Conservation (phyloP, 108 stramenopile species). For the Cylindrotheca closterium region DNA sequence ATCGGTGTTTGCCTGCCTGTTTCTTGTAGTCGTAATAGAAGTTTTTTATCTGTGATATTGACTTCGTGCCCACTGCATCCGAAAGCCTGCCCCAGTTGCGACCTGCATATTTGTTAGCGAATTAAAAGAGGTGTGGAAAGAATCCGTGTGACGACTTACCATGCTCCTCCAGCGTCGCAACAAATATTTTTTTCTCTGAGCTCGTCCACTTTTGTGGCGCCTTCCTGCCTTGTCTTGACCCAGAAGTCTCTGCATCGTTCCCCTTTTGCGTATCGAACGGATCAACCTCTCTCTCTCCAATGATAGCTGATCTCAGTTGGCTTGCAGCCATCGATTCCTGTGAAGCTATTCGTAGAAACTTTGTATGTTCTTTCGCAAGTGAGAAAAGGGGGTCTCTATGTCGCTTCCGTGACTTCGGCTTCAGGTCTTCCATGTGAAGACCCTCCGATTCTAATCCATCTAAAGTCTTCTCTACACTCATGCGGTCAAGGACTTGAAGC, state of each 20-base stretch:
- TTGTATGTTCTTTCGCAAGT: conserved; percentile 47
- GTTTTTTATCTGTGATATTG: conserved; percentile 80
- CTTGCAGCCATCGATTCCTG: conserved; percentile 43
- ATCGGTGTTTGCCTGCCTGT: conserved; percentile 42
- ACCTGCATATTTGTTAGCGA: conserved; percentile 1
- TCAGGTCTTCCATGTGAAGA: conserved; percentile 26
- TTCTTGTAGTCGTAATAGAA: conserved; percentile 88
- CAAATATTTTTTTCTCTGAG: conserved; percentile 72
- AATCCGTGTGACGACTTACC: conserved; percentile 40
- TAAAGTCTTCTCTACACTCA: conserved; percentile 37
- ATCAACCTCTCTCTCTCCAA: no score
- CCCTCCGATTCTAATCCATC: conserved; percentile 32
- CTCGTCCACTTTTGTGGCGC: conserved; percentile 77
- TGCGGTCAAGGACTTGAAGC: conserved; percentile 55
- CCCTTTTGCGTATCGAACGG: no score
- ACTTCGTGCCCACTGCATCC: conserved; percentile 67
- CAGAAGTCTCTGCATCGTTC: no score
- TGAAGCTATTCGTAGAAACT: conserved; percentile 47
- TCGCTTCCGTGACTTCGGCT: conserved; percentile 31
- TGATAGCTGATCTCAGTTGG: no score
- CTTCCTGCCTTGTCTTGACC: conserved; percentile 25
- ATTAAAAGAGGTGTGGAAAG: background rate
- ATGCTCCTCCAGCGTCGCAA: conserved; percentile 69
- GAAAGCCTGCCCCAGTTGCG: conserved; percentile 66
- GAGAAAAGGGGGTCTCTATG: conserved; percentile 46